Evolutionary conservation across 768 basidiomycete genomes (phyloP).

Genomic region (Auricularia sp.): DNA sequence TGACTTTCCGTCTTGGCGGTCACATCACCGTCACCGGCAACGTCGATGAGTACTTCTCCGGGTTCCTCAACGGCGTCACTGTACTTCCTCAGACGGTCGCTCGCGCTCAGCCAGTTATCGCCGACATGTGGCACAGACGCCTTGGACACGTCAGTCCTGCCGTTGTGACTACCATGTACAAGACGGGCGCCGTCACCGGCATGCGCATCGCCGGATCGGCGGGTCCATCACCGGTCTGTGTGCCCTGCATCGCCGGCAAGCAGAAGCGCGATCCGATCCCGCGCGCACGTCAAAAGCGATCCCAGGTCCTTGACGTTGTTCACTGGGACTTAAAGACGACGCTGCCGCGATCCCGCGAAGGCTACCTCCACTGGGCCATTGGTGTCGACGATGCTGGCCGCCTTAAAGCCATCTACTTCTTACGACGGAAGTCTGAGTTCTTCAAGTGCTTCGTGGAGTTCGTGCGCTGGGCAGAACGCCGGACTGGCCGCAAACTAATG

Average conservation of each 20-base stretch:
- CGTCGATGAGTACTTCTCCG: constrained; percentile 8
- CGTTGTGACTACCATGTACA: constrained; percentile 11
- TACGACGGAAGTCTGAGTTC: neutral
- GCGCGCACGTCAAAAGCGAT: constrained; percentile 21
- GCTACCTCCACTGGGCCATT: neutral
- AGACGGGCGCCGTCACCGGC: constrained; percentile 16
- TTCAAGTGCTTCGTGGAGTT: neutral
- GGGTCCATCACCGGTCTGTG: constrained; percentile 15
- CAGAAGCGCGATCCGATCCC: constrained; percentile 17
- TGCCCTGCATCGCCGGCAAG: constrained; percentile 28
- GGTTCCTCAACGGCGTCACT: neutral
- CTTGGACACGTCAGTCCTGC: constrained; percentile 17
- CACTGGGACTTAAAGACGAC: constrained; percentile 10
- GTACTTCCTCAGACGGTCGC: neutral
- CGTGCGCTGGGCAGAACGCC: neutral
- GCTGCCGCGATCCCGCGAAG: neutral
- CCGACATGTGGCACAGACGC: constrained; percentile 17
- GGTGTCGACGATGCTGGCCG: neutral
- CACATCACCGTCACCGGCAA: constrained; percentile 6
- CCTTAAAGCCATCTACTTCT: neutral
- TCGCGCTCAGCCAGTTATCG: neutral
- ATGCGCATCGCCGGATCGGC: constrained; percentile 13
- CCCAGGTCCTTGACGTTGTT: constrained; percentile 13
- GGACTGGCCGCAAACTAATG: neutral
- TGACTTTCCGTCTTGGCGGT: neutral